These are phyloP conservation scores for Xylariaceae sp. DNA, from an alignment of 2,329 filamentous ascomycete genomes.

Conservation along the genomic window DNA sequence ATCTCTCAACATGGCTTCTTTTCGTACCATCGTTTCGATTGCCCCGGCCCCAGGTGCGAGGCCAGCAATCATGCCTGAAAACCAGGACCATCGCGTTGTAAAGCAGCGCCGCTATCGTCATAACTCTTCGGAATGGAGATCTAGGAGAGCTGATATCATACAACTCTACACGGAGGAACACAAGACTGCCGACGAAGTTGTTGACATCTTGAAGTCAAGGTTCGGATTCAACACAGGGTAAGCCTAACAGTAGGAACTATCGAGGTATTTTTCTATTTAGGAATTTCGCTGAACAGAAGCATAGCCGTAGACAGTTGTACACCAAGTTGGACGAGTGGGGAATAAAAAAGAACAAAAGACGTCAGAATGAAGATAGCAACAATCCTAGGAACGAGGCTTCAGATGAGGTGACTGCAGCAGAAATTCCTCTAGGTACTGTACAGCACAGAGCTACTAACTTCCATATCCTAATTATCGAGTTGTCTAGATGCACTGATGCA, in stretches of 20 bases:
- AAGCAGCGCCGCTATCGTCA: slow-evolving; percentile 4
- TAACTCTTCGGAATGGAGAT: neutral
- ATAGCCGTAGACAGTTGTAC: slow-evolving; percentile 2
- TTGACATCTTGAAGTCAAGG: neutral
- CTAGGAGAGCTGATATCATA: neutral
- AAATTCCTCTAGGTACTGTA: neutral
- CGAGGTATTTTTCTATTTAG: neutral
- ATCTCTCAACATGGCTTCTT: neutral
- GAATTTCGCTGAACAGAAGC: neutral
- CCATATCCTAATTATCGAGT: neutral
- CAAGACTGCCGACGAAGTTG: slow-evolving; percentile 3
- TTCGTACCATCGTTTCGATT: neutral
- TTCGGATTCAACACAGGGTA: slow-evolving; percentile 4
- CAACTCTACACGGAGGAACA: slow-evolving; percentile 1
- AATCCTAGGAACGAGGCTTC: neutral
- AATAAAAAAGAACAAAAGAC: slow-evolving; percentile 4
- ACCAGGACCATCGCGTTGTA: neutral
- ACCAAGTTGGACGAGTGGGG: slow-evolving; percentile 6
- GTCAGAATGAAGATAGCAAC: neutral
- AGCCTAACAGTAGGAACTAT: neutral
- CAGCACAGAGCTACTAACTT: neutral
- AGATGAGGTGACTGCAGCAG: neutral
- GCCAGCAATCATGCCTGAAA: neutral
- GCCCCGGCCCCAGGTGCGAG: neutral
- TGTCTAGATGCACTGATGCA: neutral